A percentile compares a stretch with the other conserved stretches of the same genome.
Evolutionary conservation across 2,329 filamentous ascomycete species (phyloP).

Genomic region (Hymenoscyphus albidus): DNA sequence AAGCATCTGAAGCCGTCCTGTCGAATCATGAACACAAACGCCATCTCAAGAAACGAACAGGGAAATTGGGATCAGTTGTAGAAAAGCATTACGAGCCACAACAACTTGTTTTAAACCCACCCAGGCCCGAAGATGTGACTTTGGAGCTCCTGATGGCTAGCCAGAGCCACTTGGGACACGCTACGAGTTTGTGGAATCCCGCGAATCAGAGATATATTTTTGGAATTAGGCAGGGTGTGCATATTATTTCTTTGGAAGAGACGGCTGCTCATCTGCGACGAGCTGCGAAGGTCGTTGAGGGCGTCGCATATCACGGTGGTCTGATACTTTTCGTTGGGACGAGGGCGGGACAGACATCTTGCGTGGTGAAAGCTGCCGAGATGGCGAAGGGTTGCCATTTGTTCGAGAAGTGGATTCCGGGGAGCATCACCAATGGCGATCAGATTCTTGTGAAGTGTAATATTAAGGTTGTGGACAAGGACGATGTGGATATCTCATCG

Average conservation of each 20-base stretch:
- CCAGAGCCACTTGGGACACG: constrained; percentile 86
- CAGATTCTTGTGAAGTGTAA: constrained; percentile 71
- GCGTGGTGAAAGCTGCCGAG: constrained; percentile 76
- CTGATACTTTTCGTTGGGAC: constrained; percentile 90
- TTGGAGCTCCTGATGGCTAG: constrained; percentile 86
- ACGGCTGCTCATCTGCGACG: constrained; percentile 88
- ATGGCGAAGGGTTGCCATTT: constrained; percentile 78
- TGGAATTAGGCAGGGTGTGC: constrained; percentile 80
- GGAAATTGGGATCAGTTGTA: constrained; percentile 46
- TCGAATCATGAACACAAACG: constrained; percentile 25
- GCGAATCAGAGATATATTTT: constrained; percentile 92
- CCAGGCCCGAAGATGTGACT: constrained; percentile 73
- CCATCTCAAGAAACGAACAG: constrained; percentile 43
- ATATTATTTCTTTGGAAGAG: constrained; percentile 88
- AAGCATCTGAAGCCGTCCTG: constrained; percentile 15
- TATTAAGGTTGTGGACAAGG: constrained; percentile 72
- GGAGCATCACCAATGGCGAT: constrained; percentile 87
- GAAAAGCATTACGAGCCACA: constrained; percentile 60
- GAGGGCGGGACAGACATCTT: constrained; percentile 72
- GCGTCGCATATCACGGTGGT: constrained; percentile 77
- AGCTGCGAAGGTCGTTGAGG: constrained; percentile 86
- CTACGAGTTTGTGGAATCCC: constrained; percentile 90
- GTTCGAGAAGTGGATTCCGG: constrained; percentile 90
- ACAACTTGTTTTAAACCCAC: constrained; percentile 67
- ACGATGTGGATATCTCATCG: constrained; percentile 53